These are phyloP conservation scores for thale cress (Arabidopsis thaliana) DNA, from an alignment of 345 rosid species.

Conservation along the genomic window TAIR10.1 NC_003076.8:21309001-21309500, in stretches of 20 bases:
- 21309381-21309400: slow-evolving; percentile 29
- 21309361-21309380: slow-evolving; percentile 32
- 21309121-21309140: slow-evolving; percentile 35
- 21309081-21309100: slow-evolving; percentile 83
- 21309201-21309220: slow-evolving; percentile 40
- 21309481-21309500: not conserved
- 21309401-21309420: slow-evolving; percentile 34
- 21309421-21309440: slow-evolving; percentile 39
- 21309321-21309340: slow-evolving; percentile 36
- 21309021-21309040: slow-evolving; percentile 67
- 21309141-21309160: slow-evolving; percentile 48
- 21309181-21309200: slow-evolving; percentile 39
- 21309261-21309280: slow-evolving; percentile 45
- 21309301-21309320: slow-evolving; percentile 33
- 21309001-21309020: slow-evolving; percentile 56
- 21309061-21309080: slow-evolving; percentile 90
- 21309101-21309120: slow-evolving; percentile 96
- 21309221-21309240: slow-evolving; percentile 45
- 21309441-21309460: slow-evolving; percentile 30
- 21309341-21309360: slow-evolving; percentile 39
- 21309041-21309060: slow-evolving; percentile 81
- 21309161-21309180: slow-evolving; percentile 45
- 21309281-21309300: slow-evolving; percentile 44
- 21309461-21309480: slow-evolving; percentile 2
- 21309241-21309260: slow-evolving; percentile 39